phyloP scores from a whole-genome alignment of 495 filamentous ascomycete genomes.

The Hypoxylon crocopeplum region DNA sequence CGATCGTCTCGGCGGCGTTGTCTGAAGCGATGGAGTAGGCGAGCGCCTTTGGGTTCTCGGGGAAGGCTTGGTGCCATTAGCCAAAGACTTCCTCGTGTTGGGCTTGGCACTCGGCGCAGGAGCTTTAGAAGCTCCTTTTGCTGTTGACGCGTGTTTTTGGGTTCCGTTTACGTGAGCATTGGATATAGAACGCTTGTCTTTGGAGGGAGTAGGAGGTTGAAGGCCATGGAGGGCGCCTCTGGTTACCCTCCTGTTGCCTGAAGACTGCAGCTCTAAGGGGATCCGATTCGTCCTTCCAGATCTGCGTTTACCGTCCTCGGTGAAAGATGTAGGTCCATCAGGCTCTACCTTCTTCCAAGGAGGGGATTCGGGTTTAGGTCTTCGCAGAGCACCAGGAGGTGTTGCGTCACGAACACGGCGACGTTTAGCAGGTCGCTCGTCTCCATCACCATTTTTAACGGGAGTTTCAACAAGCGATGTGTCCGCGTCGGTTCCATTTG shows the following conservation, averaged over 20 bases:
- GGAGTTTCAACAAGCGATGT: conserved; percentile 16
- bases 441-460: conserved; percentile 39
- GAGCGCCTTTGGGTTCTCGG: conserved; percentile 43
- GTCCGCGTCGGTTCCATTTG: conserved; percentile 26
- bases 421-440: conserved; percentile 72
- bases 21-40: conserved; percentile 39
- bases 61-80: conserved; percentile 36
- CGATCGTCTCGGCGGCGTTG: conserved; percentile 45
- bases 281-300: conserved; percentile 82
- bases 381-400: conserved; percentile 42
- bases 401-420: conserved; percentile 66
- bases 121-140: conserved; percentile 29
- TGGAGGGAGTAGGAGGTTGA: conserved; percentile 28
- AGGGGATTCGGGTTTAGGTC: conserved; percentile 70
- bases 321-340: conserved; percentile 85
- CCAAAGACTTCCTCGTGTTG: conserved; percentile 30
- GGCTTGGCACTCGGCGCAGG: conserved; percentile 42
- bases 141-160: conserved; percentile 41
- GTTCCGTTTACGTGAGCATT: conserved; percentile 37
- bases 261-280: conserved; percentile 72
- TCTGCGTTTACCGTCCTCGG: conserved; percentile 82
- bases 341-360: conserved; percentile 92
- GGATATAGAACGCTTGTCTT: conserved; percentile 26
- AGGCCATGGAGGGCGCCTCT: conserved; percentile 48
- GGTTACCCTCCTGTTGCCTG: conserved; percentile 66